Base-by-base conservation (phyloP, 179 eudicot genomes). In the Silene vulgaris region DNA sequence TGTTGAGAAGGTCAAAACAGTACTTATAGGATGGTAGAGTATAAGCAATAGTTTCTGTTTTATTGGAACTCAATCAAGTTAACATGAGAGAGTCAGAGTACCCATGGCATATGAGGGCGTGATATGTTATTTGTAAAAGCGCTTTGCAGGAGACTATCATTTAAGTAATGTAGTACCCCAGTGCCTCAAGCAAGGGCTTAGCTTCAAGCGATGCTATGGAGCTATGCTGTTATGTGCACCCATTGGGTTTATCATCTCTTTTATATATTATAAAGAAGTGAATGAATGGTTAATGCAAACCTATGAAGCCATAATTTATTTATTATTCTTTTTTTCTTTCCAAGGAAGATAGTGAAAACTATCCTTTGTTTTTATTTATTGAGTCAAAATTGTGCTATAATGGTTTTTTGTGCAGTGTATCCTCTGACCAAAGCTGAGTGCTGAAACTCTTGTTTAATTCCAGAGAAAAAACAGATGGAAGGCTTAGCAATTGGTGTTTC, bases 401-500 rank as follows among this genome's bases (percentile, higher is more conserved):
- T 32, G 57, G 56, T 6, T 26, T 14, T 26, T 43, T 64, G 40
- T 59, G 59, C 62, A 37, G 32, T 37, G 7, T 8, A 23, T 61
- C 3, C 23, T 20, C 56, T n/a, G 63, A 60, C 16, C 52, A 43
- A 30, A 69, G n/a, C 8, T 50, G 0, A 60, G 19, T 35, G 32
- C 75, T 73, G 45, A 20, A 21, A 40, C 54, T 62, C 1, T 59
- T 70, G 60, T 67, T 79, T 66, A 69, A 61, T 68, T 77, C 67
- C 93, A 95, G 99, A 95, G 84, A 95, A 95, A 86, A 88, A 86
- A 81, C 90, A 88, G 84, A 76, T 92, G 99, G 86, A 88, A 60
- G 99, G 97, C 63, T 80, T 95, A 81, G 88, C 87, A 63, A 85
- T 92, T 77, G 99, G 97, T 74, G 82, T 90, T 19, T 87, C 89